Evolutionary conservation across 371 early-diverging fungal species (phyloP), one percentile per base, ranked within the genome.

Genomic region (Vairimorpha necatrix): DNA sequence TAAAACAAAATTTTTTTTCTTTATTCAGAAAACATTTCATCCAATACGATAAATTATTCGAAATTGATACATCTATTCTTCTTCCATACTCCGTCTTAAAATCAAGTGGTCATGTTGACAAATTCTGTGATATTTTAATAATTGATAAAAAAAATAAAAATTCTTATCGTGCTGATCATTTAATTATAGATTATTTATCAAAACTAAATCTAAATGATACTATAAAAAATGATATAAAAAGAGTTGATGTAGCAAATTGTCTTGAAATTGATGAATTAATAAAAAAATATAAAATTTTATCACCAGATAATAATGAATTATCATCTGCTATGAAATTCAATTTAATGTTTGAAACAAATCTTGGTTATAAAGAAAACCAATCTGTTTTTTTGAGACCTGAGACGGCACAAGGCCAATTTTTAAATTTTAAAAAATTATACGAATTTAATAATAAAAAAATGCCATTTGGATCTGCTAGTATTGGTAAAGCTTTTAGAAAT

Each of bases 321-420:
- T 91, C 90, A 78, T 93, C 93, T 84, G 89, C 90, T 48, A 90
- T 89, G 54, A 90, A 90, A 76, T 99, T 99, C 89, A 99, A 99
- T 88, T 88, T 99, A 72, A 98, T 99, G 96, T 99, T 98, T 82
- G 91, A 90, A 66, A 94, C 93, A 58, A 89, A 88, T 84, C 95
- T 98, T 85, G 99, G 99, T 68, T 96, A 96, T 72, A 94, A 95
- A 53, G 94, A 94, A 72, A 89, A 93, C 28, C 67, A 75, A 32
- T 73, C 72, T 71, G 88, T 89, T 79, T 98, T 89, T 87, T 87
- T 99, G 78, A 90, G 99, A 68, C 99, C 99, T 68, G 99, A 99
- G 87, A 97, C 98, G 20, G 98, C 99, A 47, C 99, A 99, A 87
- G 95, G 96, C 78, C 98, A 97, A 86, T 99, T 99, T 87, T 84